phyloP scores from a whole-genome alignment of 1,284 basidiomycete genomes.

The Tremellales sp. region DNA sequence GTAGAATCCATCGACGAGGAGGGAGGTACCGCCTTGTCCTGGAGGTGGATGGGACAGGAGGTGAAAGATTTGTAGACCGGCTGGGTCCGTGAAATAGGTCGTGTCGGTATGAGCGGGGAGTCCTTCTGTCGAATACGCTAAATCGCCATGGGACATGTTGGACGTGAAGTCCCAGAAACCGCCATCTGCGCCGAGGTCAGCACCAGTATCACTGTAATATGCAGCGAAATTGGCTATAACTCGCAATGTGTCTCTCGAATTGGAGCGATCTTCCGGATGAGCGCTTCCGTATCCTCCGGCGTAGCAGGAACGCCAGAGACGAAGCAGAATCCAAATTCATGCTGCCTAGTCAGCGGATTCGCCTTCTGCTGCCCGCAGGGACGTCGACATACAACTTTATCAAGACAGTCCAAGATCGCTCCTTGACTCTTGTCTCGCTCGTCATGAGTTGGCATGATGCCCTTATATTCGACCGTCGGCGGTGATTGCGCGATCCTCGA shows the following conservation, averaged over 20 bases:
- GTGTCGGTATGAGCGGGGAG: conserved; percentile 93
- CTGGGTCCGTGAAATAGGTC: conserved; percentile 90
- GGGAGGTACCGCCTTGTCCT: conserved; percentile 76
- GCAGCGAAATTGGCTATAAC: conserved; percentile 18
- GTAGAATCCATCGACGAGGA: conserved; percentile 93
- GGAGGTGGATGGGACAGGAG: conserved; percentile 72
- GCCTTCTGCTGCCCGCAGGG: neutral
- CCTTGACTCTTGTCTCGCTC: conserved; percentile 54
- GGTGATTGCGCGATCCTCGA: conserved; percentile 69
- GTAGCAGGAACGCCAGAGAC: conserved; percentile 75
- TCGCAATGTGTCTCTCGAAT: conserved; percentile 91
- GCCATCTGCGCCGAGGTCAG: conserved; percentile 60
- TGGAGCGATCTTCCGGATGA: conserved; percentile 73
- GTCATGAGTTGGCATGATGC: conserved; percentile 75
- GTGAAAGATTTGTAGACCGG: conserved; percentile 92
- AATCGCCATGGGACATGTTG: conserved; percentile 83
- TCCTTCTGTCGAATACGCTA: conserved; percentile 79
- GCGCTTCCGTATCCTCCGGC: conserved; percentile 75
- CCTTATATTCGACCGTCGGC: conserved; percentile 69
- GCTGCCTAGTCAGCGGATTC: conserved; percentile 52
- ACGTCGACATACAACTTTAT: conserved; percentile 64
- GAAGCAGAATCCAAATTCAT: conserved; percentile 85
- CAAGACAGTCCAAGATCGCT: conserved; percentile 75
- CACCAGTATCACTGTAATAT: neutral
- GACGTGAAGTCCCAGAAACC: conserved; percentile 97